Evolutionary conservation across 1,284 basidiomycete genomes (phyloP).

Genomic region (Taiwanofungus camphoratus): DNA sequence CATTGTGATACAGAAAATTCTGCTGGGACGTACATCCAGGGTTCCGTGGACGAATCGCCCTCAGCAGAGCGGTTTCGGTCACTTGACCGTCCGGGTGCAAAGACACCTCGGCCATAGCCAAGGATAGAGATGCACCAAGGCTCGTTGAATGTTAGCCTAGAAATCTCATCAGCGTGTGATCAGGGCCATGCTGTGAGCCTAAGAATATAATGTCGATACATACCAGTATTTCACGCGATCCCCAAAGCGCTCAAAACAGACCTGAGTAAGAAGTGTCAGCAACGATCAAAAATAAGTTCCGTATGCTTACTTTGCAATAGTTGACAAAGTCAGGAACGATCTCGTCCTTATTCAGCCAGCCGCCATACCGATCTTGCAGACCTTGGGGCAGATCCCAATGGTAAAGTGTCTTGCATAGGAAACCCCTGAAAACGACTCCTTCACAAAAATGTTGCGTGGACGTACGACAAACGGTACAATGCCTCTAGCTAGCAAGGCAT

Average conservation of each 20-base stretch:
- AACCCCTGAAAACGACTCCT: conserved; percentile 1
- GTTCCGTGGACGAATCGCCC: conserved; percentile 62
- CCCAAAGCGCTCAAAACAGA: conserved; percentile 70
- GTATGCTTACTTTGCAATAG: conserved; percentile 48
- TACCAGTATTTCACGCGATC: conserved; percentile 74
- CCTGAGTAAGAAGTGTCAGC: conserved; percentile 25
- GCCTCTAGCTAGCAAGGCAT: conserved; percentile 55
- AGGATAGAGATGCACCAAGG: conserved; percentile 69
- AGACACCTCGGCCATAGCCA: conserved; percentile 60
- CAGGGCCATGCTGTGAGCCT: neutral
- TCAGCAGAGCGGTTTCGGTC: conserved; percentile 48
- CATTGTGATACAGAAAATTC: neutral
- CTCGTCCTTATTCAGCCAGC: conserved; percentile 63
- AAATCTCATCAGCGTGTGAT: neutral
- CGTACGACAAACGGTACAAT: conserved; percentile 68
- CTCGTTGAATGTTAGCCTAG: conserved; percentile 67
- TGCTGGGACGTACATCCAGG: conserved; percentile 55
- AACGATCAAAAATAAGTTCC: neutral
- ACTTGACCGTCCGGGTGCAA: conserved; percentile 65
- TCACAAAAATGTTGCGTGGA: neutral
- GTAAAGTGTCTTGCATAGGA: conserved; percentile 54
- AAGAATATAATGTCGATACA: conserved; percentile 9
- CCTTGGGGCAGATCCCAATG: conserved; percentile 77
- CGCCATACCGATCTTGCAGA: conserved; percentile 66
- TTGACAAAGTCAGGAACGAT: conserved; percentile 58